Evolutionary conservation across 192 early-diverging fungal species (phyloP).

Genomic region (Rhizoclosmatium globosum): DNA sequence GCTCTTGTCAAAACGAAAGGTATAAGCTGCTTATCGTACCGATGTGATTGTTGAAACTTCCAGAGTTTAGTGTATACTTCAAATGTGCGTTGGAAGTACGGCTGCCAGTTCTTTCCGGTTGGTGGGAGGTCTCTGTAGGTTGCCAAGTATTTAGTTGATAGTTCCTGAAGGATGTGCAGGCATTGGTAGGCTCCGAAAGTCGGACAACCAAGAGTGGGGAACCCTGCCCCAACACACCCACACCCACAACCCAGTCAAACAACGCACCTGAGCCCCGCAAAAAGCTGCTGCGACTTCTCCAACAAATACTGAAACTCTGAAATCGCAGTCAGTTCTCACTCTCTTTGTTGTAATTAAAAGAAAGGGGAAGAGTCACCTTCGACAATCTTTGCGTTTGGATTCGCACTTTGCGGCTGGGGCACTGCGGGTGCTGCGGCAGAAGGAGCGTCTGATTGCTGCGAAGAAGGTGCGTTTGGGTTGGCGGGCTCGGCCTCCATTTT

Average conservation of each 20-base stretch:
- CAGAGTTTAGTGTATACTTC: constrained; percentile 97
- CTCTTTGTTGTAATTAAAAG: not conserved
- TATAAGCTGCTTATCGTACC: constrained; percentile 51
- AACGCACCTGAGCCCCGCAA: constrained; percentile 84
- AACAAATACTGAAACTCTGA: constrained; percentile 92
- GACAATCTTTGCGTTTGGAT: constrained; percentile 37
- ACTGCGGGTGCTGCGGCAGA: too few relatives aligned
- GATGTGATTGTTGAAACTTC: constrained; percentile 94
- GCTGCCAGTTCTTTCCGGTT: constrained; percentile 85
- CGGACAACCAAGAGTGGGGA: too few relatives aligned
- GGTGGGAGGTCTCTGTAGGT: constrained; percentile 80
- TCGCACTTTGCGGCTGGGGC: constrained; percentile 17
- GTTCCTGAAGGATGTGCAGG: too few relatives aligned
- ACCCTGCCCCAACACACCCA: not conserved
- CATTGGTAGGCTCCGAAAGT: too few relatives aligned
- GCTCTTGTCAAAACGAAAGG: too few relatives aligned
- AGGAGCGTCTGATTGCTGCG: not conserved
- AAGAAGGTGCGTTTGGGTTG: not conserved
- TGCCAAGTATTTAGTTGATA: not conserved
- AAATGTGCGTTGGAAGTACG: constrained; percentile 97
- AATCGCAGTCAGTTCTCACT: not conserved
- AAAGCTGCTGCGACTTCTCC: constrained; percentile 97
- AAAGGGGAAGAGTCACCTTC: constrained; percentile 23
- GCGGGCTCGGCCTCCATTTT: constrained; percentile 10
- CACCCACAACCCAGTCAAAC: not conserved